Conservation (phyloP, 306 rosid genomes). For the Quercus berberidifolia region DNA sequence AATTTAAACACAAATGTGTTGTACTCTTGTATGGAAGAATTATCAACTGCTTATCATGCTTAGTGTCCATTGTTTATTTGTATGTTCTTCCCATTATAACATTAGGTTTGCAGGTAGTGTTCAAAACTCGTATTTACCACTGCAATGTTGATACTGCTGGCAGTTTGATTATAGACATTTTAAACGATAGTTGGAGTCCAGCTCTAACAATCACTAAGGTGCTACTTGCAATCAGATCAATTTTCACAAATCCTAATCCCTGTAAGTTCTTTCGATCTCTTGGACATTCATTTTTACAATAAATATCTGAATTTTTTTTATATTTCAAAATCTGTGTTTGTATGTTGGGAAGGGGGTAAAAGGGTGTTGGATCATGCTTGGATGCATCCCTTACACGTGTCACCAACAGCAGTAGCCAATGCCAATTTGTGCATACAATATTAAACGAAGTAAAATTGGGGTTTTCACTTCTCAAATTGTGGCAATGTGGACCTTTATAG, state of each 20-base stretch:
- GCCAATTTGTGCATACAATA: no score
- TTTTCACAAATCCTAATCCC: conserved; percentile 71
- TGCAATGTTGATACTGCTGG: conserved; percentile 76
- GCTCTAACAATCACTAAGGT: conserved; percentile 81
- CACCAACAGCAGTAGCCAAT: no score
- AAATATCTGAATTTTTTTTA: not conserved
- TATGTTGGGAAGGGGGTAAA: not conserved
- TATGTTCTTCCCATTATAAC: conserved; percentile 5
- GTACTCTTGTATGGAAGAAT: not conserved
- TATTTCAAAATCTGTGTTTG: not conserved
- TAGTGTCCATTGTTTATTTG: not conserved
- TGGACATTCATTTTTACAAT: not conserved
- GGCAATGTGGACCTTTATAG: not conserved
- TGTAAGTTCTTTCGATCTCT: conserved; percentile 48
- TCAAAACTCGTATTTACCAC: conserved; percentile 87
- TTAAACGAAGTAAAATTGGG: no score
- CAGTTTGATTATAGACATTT: conserved; percentile 55
- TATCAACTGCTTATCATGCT: not conserved
- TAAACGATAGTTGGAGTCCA: conserved; percentile 95
- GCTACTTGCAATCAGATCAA: conserved; percentile 59
- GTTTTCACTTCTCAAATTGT: no score
- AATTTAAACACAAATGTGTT: not conserved
- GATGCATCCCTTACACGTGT: no score
- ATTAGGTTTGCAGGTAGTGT: conserved; percentile 57
- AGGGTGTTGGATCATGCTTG: no score